Conservation (phyloP, 257 asterid species). For the Solanum sejunctum region DNA sequence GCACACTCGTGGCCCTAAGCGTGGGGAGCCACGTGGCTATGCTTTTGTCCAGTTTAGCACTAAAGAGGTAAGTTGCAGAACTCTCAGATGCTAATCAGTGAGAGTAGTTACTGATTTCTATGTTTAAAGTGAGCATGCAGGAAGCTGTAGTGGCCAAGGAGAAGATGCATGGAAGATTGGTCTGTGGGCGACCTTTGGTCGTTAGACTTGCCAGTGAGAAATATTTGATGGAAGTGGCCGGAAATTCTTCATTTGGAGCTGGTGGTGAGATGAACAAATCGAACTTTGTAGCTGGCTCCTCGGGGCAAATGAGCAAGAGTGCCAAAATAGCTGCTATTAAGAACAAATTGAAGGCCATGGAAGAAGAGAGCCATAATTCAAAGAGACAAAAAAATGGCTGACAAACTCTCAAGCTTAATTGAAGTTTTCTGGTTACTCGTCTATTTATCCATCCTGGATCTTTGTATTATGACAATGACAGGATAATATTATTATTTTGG, state of each 20-base stretch:
- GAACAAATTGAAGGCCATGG: constrained; percentile 80
- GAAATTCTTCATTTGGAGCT: constrained; percentile 23
- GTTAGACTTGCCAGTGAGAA: constrained; percentile 87
- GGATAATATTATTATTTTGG: neutral
- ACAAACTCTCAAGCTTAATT: neutral
- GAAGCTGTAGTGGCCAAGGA: constrained; percentile 85
- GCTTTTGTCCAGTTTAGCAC: constrained; percentile 75
- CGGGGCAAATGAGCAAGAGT: constrained; percentile 44
- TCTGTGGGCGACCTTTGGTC: constrained; percentile 47
- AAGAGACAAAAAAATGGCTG: constrained; percentile 37
- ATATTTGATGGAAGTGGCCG: constrained; percentile 20
- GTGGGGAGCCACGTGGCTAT: constrained; percentile 73
- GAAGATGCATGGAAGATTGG: constrained; percentile 83
- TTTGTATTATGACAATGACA: neutral
- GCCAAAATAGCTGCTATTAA: constrained; percentile 90
- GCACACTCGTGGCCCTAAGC: constrained; percentile 93
- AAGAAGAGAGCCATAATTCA: constrained; percentile 34
- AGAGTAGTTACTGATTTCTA: constrained; percentile 29
- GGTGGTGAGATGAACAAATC: constrained; percentile 30
- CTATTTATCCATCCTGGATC: neutral
- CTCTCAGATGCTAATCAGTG: neutral
- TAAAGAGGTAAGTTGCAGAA: constrained; percentile 56
- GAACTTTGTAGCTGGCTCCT: constrained; percentile 10
- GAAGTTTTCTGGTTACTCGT: neutral
- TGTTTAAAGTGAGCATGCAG: constrained; percentile 90